Evolutionary conservation across 306 rosid species (phyloP).

Genomic region (Cicer cuneatum): DNA sequence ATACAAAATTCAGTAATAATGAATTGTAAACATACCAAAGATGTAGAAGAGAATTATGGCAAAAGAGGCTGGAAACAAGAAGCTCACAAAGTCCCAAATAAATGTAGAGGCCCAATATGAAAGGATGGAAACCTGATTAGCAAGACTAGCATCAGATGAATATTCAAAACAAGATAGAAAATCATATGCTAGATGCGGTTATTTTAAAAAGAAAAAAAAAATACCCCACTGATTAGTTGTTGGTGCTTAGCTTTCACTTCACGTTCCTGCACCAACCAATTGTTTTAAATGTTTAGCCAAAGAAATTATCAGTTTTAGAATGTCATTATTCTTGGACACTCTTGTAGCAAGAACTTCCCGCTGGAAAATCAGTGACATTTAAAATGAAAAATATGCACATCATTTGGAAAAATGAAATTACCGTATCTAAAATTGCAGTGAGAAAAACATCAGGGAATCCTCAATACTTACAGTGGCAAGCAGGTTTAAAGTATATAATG

Average conservation of each 20-base stretch:
- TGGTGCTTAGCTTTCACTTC: slow-evolving; percentile 98
- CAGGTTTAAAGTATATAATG: slow-evolving; percentile 11
- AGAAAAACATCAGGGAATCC: slow-evolving; percentile 9
- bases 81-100: slow-evolving; percentile 94
- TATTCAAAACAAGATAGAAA: slow-evolving; percentile 21
- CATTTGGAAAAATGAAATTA: slow-evolving; percentile 25
- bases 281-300: slow-evolving; percentile 38
- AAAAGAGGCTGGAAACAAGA: slow-evolving; percentile 81
- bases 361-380: slow-evolving; percentile 22
- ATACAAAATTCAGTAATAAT: slow-evolving; percentile 5
- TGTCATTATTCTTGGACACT: slow-evolving; percentile 20
- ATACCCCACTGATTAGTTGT: slow-evolving; percentile 95
- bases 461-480: slow-evolving; percentile 12
- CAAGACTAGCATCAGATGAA: slow-evolving; percentile 42
- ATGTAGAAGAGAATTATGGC: slow-evolving; percentile 78
- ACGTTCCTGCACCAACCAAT: slow-evolving; percentile 79
- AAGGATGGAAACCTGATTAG: slow-evolving; percentile 75
- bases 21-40: slow-evolving; percentile 67
- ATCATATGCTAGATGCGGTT: slow-evolving; percentile 9
- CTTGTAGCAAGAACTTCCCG: slow-evolving; percentile 30
- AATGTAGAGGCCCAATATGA: slow-evolving; percentile 91
- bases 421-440: slow-evolving; percentile 15
- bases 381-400: slow-evolving; percentile 11
- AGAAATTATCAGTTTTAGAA: slow-evolving; percentile 35
- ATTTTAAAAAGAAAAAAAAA: slow-evolving; percentile 34